Evolutionary conservation across 2,329 filamentous ascomycete genomes (phyloP).

Genomic region (Penicillium decumbens): DNA sequence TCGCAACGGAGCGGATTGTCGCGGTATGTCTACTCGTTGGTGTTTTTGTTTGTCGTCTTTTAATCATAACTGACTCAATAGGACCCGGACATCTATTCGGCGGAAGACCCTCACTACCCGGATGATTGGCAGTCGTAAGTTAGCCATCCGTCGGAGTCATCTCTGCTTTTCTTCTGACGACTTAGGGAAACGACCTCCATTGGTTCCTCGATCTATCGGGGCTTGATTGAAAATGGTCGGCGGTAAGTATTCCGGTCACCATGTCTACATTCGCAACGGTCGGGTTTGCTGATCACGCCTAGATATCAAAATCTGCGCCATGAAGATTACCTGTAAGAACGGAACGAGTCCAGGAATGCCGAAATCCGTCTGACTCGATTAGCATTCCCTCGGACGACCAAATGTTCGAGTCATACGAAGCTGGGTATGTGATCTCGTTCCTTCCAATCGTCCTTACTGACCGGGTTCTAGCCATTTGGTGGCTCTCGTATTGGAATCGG

Average conservation of each 20-base stretch:
- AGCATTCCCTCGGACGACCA: conserved; percentile 17
- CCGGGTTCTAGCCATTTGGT: conserved; percentile 8
- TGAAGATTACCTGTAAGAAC: conserved; percentile 11
- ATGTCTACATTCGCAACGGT: background rate
- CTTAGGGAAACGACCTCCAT: conserved; percentile 15
- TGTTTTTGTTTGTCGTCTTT: too few species aligned
- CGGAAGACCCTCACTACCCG: background rate
- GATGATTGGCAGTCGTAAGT: conserved; percentile 19
- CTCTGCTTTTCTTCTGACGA: background rate
- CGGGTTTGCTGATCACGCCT: background rate
- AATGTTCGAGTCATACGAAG: conserved; percentile 18
- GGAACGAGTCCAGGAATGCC: background rate
- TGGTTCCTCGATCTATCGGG: conserved; percentile 15
- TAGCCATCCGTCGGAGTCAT: background rate
- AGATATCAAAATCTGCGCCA: conserved; percentile 17
- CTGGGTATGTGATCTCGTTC: conserved; percentile 6
- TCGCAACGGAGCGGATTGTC: background rate
- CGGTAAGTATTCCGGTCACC: conserved; percentile 2
- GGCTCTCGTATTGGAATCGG: conserved; percentile 11
- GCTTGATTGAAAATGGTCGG: conserved; percentile 15
- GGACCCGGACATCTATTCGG: conserved; percentile 9
- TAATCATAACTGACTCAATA: background rate
- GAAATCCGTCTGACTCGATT: background rate
- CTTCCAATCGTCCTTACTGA: background rate
- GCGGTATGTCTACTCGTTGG: background rate